phyloP scores from a whole-genome alignment of 78 protist species.

The Trichosphaerium sp. region DNA sequence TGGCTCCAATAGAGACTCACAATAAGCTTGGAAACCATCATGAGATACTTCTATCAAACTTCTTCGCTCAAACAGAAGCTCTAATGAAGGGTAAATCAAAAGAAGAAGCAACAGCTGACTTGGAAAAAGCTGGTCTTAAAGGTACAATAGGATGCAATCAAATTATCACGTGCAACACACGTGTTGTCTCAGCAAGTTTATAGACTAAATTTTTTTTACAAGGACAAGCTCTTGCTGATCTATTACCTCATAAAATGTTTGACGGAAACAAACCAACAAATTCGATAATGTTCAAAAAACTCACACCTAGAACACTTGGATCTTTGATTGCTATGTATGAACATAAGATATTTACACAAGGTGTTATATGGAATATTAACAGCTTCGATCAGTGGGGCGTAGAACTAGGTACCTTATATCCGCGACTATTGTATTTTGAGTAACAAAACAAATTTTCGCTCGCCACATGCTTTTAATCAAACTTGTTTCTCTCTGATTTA shows the following conservation, averaged over 20 bases:
- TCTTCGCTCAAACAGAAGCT: constrained; percentile 94
- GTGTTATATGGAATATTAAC: constrained; percentile 90
- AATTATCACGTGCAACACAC: background rate
- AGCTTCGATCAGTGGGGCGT: constrained; percentile 97
- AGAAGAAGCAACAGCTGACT: constrained; percentile 58
- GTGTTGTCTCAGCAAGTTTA: constrained; percentile 7
- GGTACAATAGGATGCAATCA: background rate
- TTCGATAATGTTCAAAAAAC: constrained; percentile 47
- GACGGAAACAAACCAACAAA: constrained; percentile 85
- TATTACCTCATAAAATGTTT: constrained; percentile 35
- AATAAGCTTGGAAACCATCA: constrained; percentile 71
- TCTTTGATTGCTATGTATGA: constrained; percentile 81
- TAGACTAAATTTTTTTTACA: constrained; percentile 51
- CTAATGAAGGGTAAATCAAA: constrained; percentile 77
- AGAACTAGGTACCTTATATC: constrained; percentile 94
- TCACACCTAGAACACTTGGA: constrained; percentile 79
- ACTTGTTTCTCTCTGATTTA: background rate
- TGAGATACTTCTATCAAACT: constrained; percentile 76
- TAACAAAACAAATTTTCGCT: background rate
- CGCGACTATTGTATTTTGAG: constrained; percentile 51
- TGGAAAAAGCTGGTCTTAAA: constrained; percentile 29
- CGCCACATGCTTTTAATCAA: background rate
- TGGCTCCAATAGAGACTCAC: constrained; percentile 63
- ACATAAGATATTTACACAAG: constrained; percentile 84
- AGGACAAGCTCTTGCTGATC: constrained; percentile 13